A percentile compares a stretch with the other conserved stretches of the same genome.
Evolutionary conservation across 257 asterid species (phyloP).

Genomic region (Salvia rosmarinus): DNA sequence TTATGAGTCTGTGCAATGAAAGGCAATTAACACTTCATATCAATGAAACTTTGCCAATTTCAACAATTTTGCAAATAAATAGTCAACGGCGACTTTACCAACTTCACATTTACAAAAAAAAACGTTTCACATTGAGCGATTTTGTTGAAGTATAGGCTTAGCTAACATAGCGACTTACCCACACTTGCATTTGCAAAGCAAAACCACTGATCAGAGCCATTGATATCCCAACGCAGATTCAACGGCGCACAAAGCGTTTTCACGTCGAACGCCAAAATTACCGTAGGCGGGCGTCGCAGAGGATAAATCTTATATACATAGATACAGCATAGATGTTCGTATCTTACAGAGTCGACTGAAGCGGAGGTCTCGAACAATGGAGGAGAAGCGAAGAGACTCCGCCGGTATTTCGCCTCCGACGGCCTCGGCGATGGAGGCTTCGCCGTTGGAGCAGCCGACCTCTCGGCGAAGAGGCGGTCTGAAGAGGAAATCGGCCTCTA

Average conservation of each 20-base stretch:
- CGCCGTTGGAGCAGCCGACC: conserved; percentile 55
- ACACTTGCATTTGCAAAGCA: background rate
- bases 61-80: background rate
- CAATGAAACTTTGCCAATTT: background rate
- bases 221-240: conserved; percentile 5
- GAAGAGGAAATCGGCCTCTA: conserved; percentile 76
- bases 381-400: conserved; percentile 74
- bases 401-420: conserved; percentile 60
- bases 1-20: too few species aligned
- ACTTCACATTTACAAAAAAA: background rate
- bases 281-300: conserved; percentile 29
- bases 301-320: conserved; percentile 24
- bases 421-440: conserved; percentile 38
- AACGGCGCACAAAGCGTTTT: conserved; percentile 19
- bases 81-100: conserved; percentile 24
- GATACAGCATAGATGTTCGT: conserved; percentile 33
- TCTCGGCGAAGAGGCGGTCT: conserved; percentile 79
- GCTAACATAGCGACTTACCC: background rate
- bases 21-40: too few species aligned
- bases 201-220: conserved; percentile 21
- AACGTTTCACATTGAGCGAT: background rate
- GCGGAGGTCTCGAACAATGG: conserved; percentile 55
- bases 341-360: conserved; percentile 44
- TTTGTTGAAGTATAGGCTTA: background rate
- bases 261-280: background rate